These are phyloP conservation scores for Scheffersomyces stambukii DNA, from an alignment of 1,139 yeast genomes.

Conservation along the genomic window DNA sequence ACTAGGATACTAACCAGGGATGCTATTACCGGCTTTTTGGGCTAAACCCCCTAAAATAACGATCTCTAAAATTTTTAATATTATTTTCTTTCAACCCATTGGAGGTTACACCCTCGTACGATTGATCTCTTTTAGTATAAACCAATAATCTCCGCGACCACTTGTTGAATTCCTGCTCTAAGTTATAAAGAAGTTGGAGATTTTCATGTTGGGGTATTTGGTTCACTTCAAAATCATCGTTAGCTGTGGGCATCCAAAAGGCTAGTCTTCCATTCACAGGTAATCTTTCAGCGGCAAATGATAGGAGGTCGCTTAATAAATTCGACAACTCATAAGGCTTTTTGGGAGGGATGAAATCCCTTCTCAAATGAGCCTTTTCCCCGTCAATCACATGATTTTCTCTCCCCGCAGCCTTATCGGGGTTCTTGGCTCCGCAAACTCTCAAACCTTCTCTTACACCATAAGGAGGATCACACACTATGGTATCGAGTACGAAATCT, in stretches of 20 bases:
- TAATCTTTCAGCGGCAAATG: constrained; percentile 67
- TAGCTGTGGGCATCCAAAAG: constrained; percentile 98
- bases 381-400: constrained; percentile 74
- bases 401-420: constrained; percentile 53
- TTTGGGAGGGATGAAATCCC: constrained; percentile 89
- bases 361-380: constrained; percentile 67
- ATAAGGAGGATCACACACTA: constrained; percentile 96
- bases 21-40: constrained; percentile 23
- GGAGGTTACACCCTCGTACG: constrained; percentile 55
- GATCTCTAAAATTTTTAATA: constrained; percentile 65
- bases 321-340: constrained; percentile 81
- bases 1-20: too few species aligned
- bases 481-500: constrained; percentile 65
- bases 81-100: constrained; percentile 39
- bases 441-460: constrained; percentile 95
- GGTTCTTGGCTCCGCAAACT: constrained; percentile 81
- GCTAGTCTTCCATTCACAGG: constrained; percentile 76
- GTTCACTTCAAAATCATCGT: constrained; percentile 74
- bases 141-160: constrained; percentile 88
- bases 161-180: constrained; percentile 86
- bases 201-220: constrained; percentile 76
- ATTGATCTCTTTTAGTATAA: constrained; percentile 63
- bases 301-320: constrained; percentile 69
- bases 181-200: constrained; percentile 63
- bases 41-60: constrained; percentile 71